Evolutionary conservation across 2,329 filamentous ascomycete species (phyloP).

Genomic region (Monosporascus sp.): DNA sequence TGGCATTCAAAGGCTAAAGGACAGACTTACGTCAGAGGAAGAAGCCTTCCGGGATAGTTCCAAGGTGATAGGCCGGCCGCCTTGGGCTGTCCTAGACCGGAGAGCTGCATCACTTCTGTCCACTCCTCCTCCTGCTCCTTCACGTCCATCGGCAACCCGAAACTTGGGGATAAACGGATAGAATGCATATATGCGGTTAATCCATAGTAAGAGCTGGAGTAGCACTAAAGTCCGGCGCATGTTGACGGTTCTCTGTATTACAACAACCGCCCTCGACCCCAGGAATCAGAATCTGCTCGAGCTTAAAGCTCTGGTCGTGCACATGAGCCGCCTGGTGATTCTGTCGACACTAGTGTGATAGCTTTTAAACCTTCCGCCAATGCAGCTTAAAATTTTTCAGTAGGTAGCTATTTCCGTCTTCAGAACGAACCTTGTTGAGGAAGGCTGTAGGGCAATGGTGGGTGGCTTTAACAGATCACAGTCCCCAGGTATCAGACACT

Average conservation of each 20-base stretch:
- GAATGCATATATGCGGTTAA: conserved; percentile 42
- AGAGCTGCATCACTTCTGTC: conserved; percentile 3
- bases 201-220: conserved; percentile 44
- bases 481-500: conserved; percentile 4
- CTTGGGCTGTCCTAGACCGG: conserved; percentile 2
- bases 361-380: not conserved
- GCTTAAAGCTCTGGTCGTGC: not conserved
- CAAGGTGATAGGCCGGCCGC: conserved; percentile 32
- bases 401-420: not conserved
- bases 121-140: conserved; percentile 6
- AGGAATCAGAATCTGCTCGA: not conserved
- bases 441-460: not conserved
- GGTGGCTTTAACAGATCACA: not conserved
- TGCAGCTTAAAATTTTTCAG: not conserved
- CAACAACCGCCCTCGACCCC: not conserved
- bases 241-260: conserved; percentile 10
- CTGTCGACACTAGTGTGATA: not conserved
- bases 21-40: conserved; percentile 27
- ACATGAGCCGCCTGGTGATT: not conserved
- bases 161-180: conserved; percentile 36
- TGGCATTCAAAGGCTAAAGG: not conserved
- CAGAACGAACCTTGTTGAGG: not conserved
- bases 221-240: conserved; percentile 29
- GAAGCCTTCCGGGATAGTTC: conserved; percentile 33
- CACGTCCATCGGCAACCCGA: not conserved